Percentiles rank a stretch among this genome's conserved stretches.
Conservation (phyloP, 1,284 basidiomycete species). For the Ganoderma resinaceum region DNA sequence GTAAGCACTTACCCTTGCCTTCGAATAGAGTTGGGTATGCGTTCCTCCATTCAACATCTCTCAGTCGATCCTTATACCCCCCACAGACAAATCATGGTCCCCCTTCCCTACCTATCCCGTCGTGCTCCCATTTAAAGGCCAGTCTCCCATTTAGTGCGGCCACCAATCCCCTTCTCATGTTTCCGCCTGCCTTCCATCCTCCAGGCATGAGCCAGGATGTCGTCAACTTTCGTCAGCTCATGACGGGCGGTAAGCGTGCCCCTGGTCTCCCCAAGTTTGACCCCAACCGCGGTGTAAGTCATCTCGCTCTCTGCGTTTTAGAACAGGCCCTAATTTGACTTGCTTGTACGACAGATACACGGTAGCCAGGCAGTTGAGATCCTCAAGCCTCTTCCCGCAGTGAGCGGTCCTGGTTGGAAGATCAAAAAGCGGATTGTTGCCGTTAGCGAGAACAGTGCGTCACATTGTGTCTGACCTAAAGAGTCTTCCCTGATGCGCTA, state of each 20-base stretch:
- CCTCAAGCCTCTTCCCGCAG: constrained; percentile 69
- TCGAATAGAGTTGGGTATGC: constrained; percentile 40
- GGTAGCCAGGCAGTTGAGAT: constrained; percentile 78
- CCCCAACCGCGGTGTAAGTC: constrained; percentile 66
- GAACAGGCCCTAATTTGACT: background rate
- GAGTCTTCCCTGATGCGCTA: background rate
- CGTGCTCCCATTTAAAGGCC: constrained; percentile 62
- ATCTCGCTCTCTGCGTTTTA: background rate
- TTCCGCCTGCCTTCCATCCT: background rate
- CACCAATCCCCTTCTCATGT: background rate
- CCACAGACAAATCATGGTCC: constrained; percentile 54
- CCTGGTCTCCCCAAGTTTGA: constrained; percentile 73
- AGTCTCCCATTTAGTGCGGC: constrained; percentile 10
- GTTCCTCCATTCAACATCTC: background rate
- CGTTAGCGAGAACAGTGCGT: constrained; percentile 81
- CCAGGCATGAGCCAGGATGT: constrained; percentile 65
- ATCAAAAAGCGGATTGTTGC: constrained; percentile 65
- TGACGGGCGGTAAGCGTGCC: constrained; percentile 48
- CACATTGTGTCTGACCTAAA: background rate
- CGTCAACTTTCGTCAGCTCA: constrained; percentile 65
- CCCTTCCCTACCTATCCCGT: constrained; percentile 66
- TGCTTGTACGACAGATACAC: constrained; percentile 55
- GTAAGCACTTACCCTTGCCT: background rate
- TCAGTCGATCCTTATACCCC: background rate
- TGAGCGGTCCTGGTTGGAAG: constrained; percentile 74